Base-by-base conservation (phyloP, 371 early-diverging fungal species). In the Haplosporangium sp. region DNA sequence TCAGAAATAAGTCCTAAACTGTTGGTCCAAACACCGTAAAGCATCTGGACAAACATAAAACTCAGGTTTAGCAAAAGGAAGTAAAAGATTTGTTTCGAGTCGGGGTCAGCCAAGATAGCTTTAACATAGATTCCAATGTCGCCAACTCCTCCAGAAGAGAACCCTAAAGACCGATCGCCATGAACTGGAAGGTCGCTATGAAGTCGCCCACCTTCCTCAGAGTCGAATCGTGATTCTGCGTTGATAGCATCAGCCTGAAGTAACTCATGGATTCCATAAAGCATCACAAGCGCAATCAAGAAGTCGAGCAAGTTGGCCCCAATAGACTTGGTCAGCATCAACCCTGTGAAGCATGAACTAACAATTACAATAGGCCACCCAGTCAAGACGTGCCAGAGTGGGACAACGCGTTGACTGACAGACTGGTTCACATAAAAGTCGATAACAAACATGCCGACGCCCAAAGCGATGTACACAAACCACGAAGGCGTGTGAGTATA, bases 1-100 rank as follows among this genome's bases (percentile, higher is more conserved):
- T 98, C 98, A 48, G 96, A 95, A 50, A 95, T 95, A 45, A 98
- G 89, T 5, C 97, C 97, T 55, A 98, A 85, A 66, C 95, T 95
- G 85, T 96, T 96, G 27, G 96, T 95, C 91, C 94, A 95, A 65
- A 92, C 88, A 45, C 97, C 97, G 70, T 96, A 97, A 11, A 94
- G 84, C 59, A 96, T 86, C 84, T 97, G 97, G 19, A 98, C 94
- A 82, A 94, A 90, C 93, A 96, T 97, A 76, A 96, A 97, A 4
- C 92, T 89, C n/a, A 98, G 84, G 83, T 98, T 98, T 65, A 98
- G 89, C 19, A 94, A 73, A 67, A 98, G 82, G 77, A 98, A 98
- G 82, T 93, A 93, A 78, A 96, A 96, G 65, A 98, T 96, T 81
- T 94, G 95, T 64, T 94, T 92, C 27, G 97, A 94, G 57, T 94